Percentiles rank a stretch among this genome's conserved stretches.
Conservation (phyloP, 2,329 filamentous ascomycete species). For the Ascochyta clinopodiicola region DNA sequence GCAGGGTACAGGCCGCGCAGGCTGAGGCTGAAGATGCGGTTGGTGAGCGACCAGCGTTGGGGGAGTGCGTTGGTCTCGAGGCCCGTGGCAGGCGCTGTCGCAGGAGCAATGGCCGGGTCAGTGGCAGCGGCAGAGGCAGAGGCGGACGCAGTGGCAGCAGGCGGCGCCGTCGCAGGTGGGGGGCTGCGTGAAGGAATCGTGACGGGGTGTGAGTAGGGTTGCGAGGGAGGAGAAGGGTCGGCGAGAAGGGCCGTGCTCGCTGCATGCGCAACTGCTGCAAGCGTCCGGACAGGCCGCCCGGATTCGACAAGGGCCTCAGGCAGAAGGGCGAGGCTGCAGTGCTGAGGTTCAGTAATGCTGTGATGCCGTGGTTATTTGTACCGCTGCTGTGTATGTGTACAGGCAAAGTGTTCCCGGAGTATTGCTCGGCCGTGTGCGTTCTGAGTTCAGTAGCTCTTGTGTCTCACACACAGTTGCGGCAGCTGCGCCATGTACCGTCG, state of each 20-base stretch:
- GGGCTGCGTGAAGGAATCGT: constrained; percentile 38
- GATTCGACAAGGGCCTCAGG: neutral
- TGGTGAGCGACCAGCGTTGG: constrained; percentile 51
- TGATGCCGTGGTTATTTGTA: too few species aligned
- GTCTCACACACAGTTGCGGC: constrained; percentile 6
- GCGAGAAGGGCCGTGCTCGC: constrained; percentile 23
- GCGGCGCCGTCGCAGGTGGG: constrained; percentile 29
- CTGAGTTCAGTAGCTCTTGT: constrained; percentile 10
- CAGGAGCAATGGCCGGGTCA: constrained; percentile 26
- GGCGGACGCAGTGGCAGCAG: constrained; percentile 26
- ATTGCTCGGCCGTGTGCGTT: constrained; percentile 4
- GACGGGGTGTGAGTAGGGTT: constrained; percentile 21
- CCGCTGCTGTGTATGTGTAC: too few species aligned
- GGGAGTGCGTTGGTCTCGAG: constrained; percentile 34
- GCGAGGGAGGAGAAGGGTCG: constrained; percentile 12
- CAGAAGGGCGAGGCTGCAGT: neutral
- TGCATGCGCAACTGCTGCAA: constrained; percentile 14
- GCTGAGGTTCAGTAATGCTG: neutral
- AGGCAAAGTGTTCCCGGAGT: neutral
- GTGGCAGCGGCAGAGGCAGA: neutral
- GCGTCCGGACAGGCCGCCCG: constrained; percentile 4
- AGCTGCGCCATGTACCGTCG: constrained; percentile 6
- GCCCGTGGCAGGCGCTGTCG: constrained; percentile 14
- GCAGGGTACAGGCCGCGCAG: constrained; percentile 32
- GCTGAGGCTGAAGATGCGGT: constrained; percentile 50